Percentiles rank a stretch among this genome's conserved stretches.
Conservation (phyloP, 192 early-diverging fungal species). For the Geranomyces variabilis region DNA sequence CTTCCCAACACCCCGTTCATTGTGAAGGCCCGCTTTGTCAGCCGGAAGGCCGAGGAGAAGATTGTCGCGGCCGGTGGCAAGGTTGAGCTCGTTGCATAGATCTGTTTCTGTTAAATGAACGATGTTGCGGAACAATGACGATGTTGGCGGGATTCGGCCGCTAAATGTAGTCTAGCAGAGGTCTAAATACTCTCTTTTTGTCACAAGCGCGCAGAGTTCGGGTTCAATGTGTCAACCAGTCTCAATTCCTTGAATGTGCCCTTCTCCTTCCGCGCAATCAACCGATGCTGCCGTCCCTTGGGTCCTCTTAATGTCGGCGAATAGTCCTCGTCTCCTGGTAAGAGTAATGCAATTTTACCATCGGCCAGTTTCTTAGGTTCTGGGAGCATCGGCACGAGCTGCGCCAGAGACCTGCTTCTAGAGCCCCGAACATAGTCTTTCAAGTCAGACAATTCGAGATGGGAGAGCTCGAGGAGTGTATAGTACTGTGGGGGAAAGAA, state of each 20-base stretch:
- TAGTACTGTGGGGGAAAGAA: constrained; percentile 73
- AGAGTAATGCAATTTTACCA: constrained; percentile 14
- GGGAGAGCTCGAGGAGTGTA: constrained; percentile 54
- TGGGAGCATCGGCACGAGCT: constrained; percentile 5
- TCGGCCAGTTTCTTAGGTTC: background rate
- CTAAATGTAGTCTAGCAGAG: no score
- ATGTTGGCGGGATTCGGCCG: no score
- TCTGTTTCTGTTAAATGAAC: no score
- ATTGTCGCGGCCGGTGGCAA: constrained; percentile 95
- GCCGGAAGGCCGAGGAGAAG: constrained; percentile 95
- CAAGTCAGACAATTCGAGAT: constrained; percentile 54
- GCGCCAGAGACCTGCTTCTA: constrained; percentile 15
- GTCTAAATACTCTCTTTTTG: no score
- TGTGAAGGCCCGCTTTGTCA: constrained; percentile 92
- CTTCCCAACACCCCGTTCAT: constrained; percentile 90
- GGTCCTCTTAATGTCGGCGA: constrained; percentile 14
- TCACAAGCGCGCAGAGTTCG: no score
- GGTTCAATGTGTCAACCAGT: background rate
- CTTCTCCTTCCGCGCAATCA: constrained; percentile 3
- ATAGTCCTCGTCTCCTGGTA: constrained; percentile 53
- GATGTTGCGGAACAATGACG: no score
- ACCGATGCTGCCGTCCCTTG: background rate
- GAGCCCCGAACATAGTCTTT: constrained; percentile 30
- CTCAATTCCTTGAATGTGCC: background rate
- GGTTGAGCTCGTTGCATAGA: constrained; percentile 62